A percentile compares a stretch with the other conserved stretches of the same genome.
Evolutionary conservation across 2,329 filamentous ascomycete genomes (phyloP).

Genomic region (Fusarium coffeatum): DNA sequence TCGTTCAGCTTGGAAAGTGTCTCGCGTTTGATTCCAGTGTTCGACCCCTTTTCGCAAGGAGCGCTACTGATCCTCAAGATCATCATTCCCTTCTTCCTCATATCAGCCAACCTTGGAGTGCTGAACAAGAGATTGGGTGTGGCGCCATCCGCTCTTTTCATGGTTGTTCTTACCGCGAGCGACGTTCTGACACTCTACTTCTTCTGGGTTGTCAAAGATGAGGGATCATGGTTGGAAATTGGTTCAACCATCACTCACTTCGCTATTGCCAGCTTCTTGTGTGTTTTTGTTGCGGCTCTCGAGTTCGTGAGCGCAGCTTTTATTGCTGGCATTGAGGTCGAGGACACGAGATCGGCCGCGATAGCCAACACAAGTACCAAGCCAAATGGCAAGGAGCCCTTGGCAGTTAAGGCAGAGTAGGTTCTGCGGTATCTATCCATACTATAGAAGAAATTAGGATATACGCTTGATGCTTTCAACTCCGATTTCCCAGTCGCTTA

Average conservation of each 20-base stretch:
- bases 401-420: slow-evolving; percentile 15
- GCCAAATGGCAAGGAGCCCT: slow-evolving; percentile 31
- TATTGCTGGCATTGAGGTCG: slow-evolving; percentile 81
- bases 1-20: slow-evolving; percentile 95
- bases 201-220: slow-evolving; percentile 97
- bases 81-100: slow-evolving; percentile 90
- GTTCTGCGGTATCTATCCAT: background rate
- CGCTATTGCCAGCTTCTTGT: slow-evolving; percentile 87
- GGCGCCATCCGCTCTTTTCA: slow-evolving; percentile 89
- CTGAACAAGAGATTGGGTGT: slow-evolving; percentile 87
- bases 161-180: slow-evolving; percentile 90
- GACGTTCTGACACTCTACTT: slow-evolving; percentile 95
- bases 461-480: slow-evolving; percentile 2
- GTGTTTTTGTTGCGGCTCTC: slow-evolving; percentile 88
- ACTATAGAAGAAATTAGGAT: slow-evolving; percentile 3
- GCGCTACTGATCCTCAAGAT: slow-evolving; percentile 89
- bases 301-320: slow-evolving; percentile 88
- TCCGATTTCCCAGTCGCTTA: background rate
- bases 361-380: slow-evolving; percentile 15
- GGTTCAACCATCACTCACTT: slow-evolving; percentile 97
- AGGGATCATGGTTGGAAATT: slow-evolving; percentile 97
- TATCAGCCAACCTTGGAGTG: slow-evolving; percentile 94
- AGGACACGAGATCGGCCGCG: slow-evolving; percentile 35
- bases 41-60: slow-evolving; percentile 92
- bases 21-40: slow-evolving; percentile 85